Evolutionary conservation across 2,329 filamentous ascomycete genomes (phyloP), one percentile per base, ranked within the genome.

Genomic region (Myriosclerotinia duriaeana): DNA sequence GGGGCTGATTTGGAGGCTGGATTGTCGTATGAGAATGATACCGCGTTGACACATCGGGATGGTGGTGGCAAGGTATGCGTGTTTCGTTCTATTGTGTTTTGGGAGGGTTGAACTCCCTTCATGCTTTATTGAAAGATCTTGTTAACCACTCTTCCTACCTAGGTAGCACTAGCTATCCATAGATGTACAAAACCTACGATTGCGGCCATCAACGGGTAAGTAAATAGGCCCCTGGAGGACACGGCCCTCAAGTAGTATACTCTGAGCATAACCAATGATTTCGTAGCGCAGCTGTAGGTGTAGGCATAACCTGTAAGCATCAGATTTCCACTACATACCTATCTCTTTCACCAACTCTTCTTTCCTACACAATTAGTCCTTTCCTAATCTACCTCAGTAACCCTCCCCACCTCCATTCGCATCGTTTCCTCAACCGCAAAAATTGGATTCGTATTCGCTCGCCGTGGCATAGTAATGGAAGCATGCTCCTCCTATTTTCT

Each of bases 391-490:
- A 22, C 30, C n/a, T 3, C 85, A 48, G 85, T 87, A 82, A 85
- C 85, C 40, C 79, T 88, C 5, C 81, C 85, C 1, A 83, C 82
- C 63, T 80, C 80, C 59, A 80, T 85, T 63, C 79, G 83, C 40
- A 67, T 89, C 69, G 85, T 80, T 52, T 85, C 84, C 70, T 75
- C 78, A 52, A 77, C 79, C 14, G 87, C 89, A 2, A 89, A 89
- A 74, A 84, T 92, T 69, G 90, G 89, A 63, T 91, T 92, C 74
- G 89, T 92, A 22, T 93, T 93, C 76, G 82, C 84, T 34, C 84
- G 89, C 36, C 82, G 89, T 53, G 90, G 89, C 1, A 81, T 93
- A 72, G 82, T 86, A 67, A 88, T 90, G 84, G 90, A 93, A 77
- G 89, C 88, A 0, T 88, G 85, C 74, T 87, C 83, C 61, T 88